Conservation (phyloP, 2,329 filamentous ascomycete species). For the Talaromyces sp. region DNA sequence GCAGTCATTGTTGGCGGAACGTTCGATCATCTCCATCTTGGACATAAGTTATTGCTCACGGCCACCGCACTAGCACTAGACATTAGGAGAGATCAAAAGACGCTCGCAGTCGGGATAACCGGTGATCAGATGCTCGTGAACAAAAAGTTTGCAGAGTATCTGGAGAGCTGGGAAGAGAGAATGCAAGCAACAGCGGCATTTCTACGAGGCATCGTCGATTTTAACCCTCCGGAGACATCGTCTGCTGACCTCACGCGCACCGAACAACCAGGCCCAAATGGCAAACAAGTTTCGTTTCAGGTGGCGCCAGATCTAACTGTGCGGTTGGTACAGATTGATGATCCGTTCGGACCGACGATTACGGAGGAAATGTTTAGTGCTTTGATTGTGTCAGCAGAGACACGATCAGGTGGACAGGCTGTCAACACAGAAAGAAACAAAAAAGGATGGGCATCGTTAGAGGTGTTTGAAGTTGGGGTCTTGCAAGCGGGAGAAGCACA, state of each 20-base stretch:
- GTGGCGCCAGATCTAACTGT: conserved; percentile 65
- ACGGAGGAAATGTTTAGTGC: conserved; percentile 74
- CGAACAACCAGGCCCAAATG: conserved; percentile 38
- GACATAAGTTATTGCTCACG: conserved; percentile 94
- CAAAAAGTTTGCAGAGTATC: conserved; percentile 78
- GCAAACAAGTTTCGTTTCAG: conserved; percentile 36
- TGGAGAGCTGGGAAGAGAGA: conserved; percentile 77
- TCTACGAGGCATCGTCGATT: conserved; percentile 59
- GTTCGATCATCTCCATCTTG: conserved; percentile 92
- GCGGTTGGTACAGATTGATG: conserved; percentile 79
- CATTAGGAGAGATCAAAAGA: conserved; percentile 46
- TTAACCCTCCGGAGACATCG: conserved; percentile 49
- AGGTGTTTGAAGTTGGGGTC: conserved; percentile 86
- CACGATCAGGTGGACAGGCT: conserved; percentile 73
- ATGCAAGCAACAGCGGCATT: conserved; percentile 69
- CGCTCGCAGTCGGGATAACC: conserved; percentile 80
- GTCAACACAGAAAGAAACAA: conserved; percentile 80
- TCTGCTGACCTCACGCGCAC: conserved; percentile 31
- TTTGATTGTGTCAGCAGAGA: conserved; percentile 85
- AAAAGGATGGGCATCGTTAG: conserved; percentile 70
- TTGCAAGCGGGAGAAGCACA: conserved; percentile 64
- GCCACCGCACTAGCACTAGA: conserved; percentile 72
- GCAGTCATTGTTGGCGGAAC: conserved; percentile 84
- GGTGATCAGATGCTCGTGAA: conserved; percentile 80
- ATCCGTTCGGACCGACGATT: conserved; percentile 87